Evolutionary conservation across 2,329 filamentous ascomycete genomes (phyloP).

Genomic region (Pseudogymnoascus sp.): DNA sequence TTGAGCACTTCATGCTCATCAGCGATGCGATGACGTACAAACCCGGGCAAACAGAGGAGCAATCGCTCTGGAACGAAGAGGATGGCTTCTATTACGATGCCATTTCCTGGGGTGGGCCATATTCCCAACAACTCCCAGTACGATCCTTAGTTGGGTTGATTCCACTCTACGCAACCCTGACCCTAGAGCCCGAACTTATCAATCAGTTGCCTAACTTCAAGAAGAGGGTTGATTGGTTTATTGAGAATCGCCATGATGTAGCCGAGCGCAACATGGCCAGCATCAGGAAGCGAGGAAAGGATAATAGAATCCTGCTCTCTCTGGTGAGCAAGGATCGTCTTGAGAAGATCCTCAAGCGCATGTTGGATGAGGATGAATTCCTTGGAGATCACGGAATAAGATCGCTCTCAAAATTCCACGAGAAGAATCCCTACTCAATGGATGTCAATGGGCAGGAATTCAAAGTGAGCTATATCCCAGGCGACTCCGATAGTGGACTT

Average conservation of each 20-base stretch:
- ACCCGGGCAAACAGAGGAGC: conserved; percentile 59
- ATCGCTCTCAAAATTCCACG: conserved; percentile 84
- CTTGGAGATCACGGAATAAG: conserved; percentile 83
- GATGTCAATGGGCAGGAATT: conserved; percentile 89
- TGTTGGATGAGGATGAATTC: conserved; percentile 93
- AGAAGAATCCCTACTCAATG: conserved; percentile 87
- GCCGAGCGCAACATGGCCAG: conserved; percentile 92
- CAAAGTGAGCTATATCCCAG: conserved; percentile 79
- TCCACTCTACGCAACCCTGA: conserved; percentile 84
- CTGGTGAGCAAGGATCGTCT: conserved; percentile 91
- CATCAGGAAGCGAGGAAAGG: conserved; percentile 83
- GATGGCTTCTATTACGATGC: conserved; percentile 98
- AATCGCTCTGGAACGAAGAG: conserved; percentile 91
- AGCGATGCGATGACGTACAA: conserved; percentile 93
- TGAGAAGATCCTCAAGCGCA: conserved; percentile 77
- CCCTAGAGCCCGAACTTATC: conserved; percentile 86
- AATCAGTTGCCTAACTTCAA: conserved; percentile 90
- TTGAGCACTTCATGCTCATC: conserved; percentile 97
- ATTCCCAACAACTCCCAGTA: conserved; percentile 86
- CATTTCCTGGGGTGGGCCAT: conserved; percentile 90
- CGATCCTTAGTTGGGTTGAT: conserved; percentile 89
- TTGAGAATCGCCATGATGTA: conserved; percentile 76
- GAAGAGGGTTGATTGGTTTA: conserved; percentile 88
- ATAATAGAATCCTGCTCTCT: conserved; percentile 75
- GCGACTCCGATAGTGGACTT: conserved; percentile 90